Percentiles rank a stretch among this genome's conserved stretches.
Conservation (phyloP, 208 protist species). For the Acanthamoeba lenticulata region DNA sequence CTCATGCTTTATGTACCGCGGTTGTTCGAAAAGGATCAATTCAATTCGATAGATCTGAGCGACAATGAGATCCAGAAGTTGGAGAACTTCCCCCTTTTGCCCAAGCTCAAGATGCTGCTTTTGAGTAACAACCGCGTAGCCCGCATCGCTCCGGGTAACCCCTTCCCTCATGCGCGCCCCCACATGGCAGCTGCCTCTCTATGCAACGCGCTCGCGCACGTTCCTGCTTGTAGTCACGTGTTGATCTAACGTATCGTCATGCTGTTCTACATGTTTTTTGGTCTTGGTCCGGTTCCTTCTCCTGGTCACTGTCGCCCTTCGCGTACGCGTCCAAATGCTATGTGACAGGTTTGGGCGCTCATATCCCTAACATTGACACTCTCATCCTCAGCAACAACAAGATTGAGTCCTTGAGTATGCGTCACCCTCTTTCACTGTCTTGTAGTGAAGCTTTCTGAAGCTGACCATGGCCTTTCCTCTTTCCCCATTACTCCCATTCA, state of each 20-base stretch:
- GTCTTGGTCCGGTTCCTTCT: too few species aligned
- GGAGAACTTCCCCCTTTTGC: conserved; percentile 87
- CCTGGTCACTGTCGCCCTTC: too few species aligned
- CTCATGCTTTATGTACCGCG: not conserved
- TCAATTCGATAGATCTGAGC: conserved; percentile 90
- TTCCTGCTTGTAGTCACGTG: too few species aligned
- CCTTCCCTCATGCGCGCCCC: not conserved
- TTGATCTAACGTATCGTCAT: too few species aligned
- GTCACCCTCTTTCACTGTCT: not conserved
- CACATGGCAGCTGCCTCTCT: too few species aligned
- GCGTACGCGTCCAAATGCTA: too few species aligned
- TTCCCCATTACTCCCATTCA: too few species aligned
- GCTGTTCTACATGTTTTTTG: too few species aligned
- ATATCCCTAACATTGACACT: conserved; percentile 85
- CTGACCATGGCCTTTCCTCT: not conserved
- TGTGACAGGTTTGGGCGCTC: not conserved
- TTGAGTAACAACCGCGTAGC: conserved; percentile 87
- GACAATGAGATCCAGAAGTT: conserved; percentile 89
- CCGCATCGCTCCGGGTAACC: conserved; percentile 75
- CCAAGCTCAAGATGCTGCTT: conserved; percentile 86
- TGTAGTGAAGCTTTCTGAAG: not conserved
- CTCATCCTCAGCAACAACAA: conserved; percentile 88
- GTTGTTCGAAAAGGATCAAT: conserved; percentile 84
- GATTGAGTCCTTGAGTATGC: conserved; percentile 39
- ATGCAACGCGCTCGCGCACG: too few species aligned